phyloP scores from a whole-genome alignment of 2,329 filamentous ascomycete genomes.

The Aspergillus unguis region DNA sequence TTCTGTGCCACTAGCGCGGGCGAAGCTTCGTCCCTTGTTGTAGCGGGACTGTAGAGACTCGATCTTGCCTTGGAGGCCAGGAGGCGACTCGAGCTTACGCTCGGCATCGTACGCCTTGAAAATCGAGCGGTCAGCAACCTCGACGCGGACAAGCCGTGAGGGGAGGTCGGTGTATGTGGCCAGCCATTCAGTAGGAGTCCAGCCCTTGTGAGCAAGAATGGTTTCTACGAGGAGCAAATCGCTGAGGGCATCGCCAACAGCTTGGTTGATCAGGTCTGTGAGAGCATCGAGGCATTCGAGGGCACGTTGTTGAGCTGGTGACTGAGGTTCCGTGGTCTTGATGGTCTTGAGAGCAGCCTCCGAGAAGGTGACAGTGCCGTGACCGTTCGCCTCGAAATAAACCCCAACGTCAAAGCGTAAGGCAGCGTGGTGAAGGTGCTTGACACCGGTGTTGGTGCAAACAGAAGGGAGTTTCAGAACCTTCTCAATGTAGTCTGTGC shows the following conservation, averaged over 20 bases:
- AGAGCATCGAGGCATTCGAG: constrained; percentile 80
- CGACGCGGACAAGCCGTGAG: constrained; percentile 89
- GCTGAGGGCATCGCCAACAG: constrained; percentile 91
- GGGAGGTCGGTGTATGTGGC: constrained; percentile 90
- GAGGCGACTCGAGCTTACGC: constrained; percentile 75
- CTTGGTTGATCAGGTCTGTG: constrained; percentile 94
- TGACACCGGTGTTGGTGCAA: constrained; percentile 93
- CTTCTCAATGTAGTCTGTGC: constrained; percentile 86
- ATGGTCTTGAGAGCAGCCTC: constrained; percentile 76
- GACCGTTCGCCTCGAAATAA: constrained; percentile 98
- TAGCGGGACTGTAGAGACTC: constrained; percentile 87
- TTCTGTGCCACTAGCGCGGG: constrained; percentile 89
- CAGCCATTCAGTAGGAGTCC: constrained; percentile 87
- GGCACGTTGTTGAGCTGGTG: constrained; percentile 85
- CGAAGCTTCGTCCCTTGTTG: constrained; percentile 83
- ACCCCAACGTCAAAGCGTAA: constrained; percentile 92
- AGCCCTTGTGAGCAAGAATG: constrained; percentile 91
- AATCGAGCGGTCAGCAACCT: constrained; percentile 80
- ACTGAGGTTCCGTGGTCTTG: constrained; percentile 75
- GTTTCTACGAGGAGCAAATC: constrained; percentile 96
- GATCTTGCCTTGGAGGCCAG: constrained; percentile 78
- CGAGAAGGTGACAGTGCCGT: constrained; percentile 94
- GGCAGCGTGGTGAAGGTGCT: constrained; percentile 96
- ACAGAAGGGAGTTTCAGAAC: constrained; percentile 84
- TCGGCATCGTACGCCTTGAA: constrained; percentile 94